Evolutionary conservation across 108 stramenopile species (phyloP), one percentile per base, ranked within the genome.

Genomic region (Halocafeteria seosinensis): DNA sequence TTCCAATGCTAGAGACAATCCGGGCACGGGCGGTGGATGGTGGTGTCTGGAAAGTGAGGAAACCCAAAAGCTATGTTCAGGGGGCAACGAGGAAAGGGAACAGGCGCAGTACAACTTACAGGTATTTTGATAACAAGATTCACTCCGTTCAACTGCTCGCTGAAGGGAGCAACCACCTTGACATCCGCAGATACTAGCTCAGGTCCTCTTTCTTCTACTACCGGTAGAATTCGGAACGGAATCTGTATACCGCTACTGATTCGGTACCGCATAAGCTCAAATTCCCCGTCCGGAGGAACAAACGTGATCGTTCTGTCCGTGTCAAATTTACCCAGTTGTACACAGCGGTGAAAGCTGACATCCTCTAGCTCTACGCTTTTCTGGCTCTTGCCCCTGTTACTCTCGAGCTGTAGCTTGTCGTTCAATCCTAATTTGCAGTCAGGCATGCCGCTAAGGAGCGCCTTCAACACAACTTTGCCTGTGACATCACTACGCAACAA

Each of bases 241-340:
- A 91, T 77, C 66, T 89, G 88, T 59, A 95, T 87, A 70, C 90
- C 90, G 76, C 91, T 90, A 26, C 85, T 87, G 57, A 95, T 89
- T 34, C 94, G 87, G 77, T 95, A 98, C 61, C 86, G 71, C 97
- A 98, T 98, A 61, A 98, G 75, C 73, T 98, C 94, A 71, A 94
- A 98, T 79, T 98, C 97, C 30, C 97, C 97, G 72, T 98, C 97
- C 0, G 97, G 97, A 11, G 97, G 97, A 62, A 94, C 92, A 69
- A 98, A 98, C 64, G 97, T 98, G 71, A 98, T 95, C 50, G 97
- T 94, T 42, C 97, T 84, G 71, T 98, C 97, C 32, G 94, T 86
- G 76, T 98, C 97, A 74, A 95, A 98, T 70, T 92, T 91, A 38
- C 94, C 90, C n/a, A 92, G 79, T 61, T 87, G 78, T 3, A 94